Evolutionary conservation across 2,329 filamentous ascomycete genomes (phyloP), one percentile per base, ranked within the genome.

Genomic region (Pseudodiploospora longispora): DNA sequence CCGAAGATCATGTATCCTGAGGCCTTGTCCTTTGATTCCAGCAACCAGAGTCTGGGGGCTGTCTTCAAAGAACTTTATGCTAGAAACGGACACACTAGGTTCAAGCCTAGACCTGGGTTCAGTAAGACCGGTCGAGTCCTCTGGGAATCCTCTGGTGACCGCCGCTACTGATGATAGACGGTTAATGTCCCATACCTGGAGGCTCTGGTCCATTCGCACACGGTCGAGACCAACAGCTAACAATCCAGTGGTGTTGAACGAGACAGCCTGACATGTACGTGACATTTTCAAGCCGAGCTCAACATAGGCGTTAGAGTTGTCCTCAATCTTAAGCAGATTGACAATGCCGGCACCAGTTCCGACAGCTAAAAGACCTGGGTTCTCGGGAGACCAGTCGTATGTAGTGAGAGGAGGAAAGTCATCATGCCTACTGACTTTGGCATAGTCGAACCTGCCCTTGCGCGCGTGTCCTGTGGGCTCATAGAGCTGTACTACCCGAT

Each of bases 141-240:
- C 53, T 2, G 73, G 69, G 30, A 78, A 80, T 27, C 78, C 79
- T 30, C 64, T 64, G 19, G 62, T 61, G 10, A 60, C 64, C 31
- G 68, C 59, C 53, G 71, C 71, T 61, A 74, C 66, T 36, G 63
- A 70, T 19, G 71, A 74, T 39, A 80, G 70, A 34, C 78, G 77
- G 53, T 78, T 83, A 43, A 89, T 74, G 60, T 94, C 86, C 77
- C 86, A 93, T 30, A 93, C 82, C 55, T 91, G 87, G 40, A 94
- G 72, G 54, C 85, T 89, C 50, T 84, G 79, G 58, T 93, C 87
- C 63, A 87, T 89, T 30, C 87, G 78, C 27, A 90, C 86, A 53
- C 85, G 76, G 55, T 93, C 87, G 41, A 93, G 70, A 1, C 85
- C 87, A 29, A 89, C 85, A 7, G 87, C 87, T 41, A 94, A 68